A percentile compares a stretch with the other conserved stretches of the same genome.
Conservation (phyloP, 306 rosid genomes). For the Dicorynia guianensis region DNA sequence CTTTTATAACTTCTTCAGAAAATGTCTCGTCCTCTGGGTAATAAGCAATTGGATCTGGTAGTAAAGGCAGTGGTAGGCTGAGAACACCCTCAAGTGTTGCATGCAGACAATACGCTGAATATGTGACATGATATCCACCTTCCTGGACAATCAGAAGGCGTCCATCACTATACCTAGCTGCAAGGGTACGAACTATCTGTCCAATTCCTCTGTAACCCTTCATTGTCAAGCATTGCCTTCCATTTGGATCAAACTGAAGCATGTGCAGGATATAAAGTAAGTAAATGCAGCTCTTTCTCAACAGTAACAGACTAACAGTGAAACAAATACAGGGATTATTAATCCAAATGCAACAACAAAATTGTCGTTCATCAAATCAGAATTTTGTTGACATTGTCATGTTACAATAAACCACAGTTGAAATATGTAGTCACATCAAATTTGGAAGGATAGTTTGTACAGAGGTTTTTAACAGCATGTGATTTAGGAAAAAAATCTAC, state of each 20-base stretch:
- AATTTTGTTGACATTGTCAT: not conserved
- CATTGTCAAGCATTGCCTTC: conserved; percentile 96
- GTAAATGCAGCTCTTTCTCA: conserved; percentile 7
- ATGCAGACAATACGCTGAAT: conserved; percentile 91
- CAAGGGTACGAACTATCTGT: conserved; percentile 47
- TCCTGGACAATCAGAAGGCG: conserved; percentile 83
- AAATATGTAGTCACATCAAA: not conserved
- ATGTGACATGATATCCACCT: conserved; percentile 93
- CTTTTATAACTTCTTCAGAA: conserved; percentile 60
- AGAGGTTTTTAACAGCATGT: not conserved
- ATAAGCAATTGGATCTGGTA: conserved; percentile 69
- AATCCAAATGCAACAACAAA: conserved; percentile 18
- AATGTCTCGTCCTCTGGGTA: conserved; percentile 83
- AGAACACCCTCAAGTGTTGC: conserved; percentile 93
- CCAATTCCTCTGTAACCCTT: conserved; percentile 83
- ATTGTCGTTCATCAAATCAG: not conserved
- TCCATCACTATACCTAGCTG: conserved; percentile 54
- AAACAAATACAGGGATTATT: not conserved
- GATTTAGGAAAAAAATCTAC: not conserved
- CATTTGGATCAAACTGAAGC: conserved; percentile 89
- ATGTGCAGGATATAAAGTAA: conserved; percentile 24
- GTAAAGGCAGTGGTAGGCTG: conserved; percentile 60
- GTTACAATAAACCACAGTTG: not conserved
- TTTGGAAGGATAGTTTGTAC: not conserved
- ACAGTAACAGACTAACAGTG: not conserved